Evolutionary conservation across 2,329 filamentous ascomycete genomes (phyloP).

Genomic region (Didymosphaeria variabile): DNA sequence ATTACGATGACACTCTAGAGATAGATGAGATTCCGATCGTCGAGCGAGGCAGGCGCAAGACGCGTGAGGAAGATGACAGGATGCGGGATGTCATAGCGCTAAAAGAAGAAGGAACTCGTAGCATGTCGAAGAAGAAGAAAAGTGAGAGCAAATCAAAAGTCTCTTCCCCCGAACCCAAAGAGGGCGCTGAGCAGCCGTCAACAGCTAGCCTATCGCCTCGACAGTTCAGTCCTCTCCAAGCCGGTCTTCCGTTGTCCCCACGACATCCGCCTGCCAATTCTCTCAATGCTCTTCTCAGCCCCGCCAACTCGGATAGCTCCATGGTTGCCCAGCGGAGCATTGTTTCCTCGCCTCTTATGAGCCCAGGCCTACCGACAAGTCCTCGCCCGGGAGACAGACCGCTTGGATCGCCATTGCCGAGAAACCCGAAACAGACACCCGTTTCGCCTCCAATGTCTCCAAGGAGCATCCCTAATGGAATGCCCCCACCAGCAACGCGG

Average conservation of each 20-base stretch:
- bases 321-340: conserved; percentile 52
- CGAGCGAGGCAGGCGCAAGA: conserved; percentile 79
- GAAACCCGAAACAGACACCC: conserved; percentile 64
- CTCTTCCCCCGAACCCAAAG: conserved; percentile 29
- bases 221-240: conserved; percentile 39
- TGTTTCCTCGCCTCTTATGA: conserved; percentile 61
- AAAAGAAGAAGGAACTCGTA: conserved; percentile 74
- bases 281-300: conserved; percentile 61
- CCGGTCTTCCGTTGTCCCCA: conserved; percentile 49
- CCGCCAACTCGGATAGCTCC: conserved; percentile 50
- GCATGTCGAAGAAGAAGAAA: conserved; percentile 77
- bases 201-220: conserved; percentile 41
- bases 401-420: conserved; percentile 66
- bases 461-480: conserved; percentile 53
- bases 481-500: conserved; percentile 72
- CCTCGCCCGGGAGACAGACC: conserved; percentile 69
- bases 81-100: conserved; percentile 74
- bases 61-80: conserved; percentile 85
- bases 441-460: conserved; percentile 76
- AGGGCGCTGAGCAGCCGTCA: conserved; percentile 28
- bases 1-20: conserved; percentile 82
- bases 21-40: conserved; percentile 68
- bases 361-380: conserved; percentile 70
- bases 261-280: conserved; percentile 49
- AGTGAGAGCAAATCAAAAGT: conserved; percentile 58